Conservation (phyloP, 2,329 filamentous ascomycete genomes). For the Cytospora leucostoma region DNA sequence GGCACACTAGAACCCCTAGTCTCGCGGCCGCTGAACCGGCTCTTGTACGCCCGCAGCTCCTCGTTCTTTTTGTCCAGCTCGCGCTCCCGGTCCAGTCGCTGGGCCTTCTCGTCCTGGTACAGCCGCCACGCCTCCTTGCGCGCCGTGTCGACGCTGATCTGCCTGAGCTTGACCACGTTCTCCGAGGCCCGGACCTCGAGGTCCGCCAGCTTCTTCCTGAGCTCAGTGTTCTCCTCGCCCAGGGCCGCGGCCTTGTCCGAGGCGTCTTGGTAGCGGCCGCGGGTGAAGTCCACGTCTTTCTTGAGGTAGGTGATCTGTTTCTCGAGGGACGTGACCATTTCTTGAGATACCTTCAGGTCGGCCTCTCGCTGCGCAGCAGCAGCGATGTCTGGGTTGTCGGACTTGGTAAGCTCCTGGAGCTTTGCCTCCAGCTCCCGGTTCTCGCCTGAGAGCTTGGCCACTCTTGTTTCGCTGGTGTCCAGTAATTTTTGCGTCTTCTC, state of each 20-base stretch:
- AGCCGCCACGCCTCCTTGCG: conserved; percentile 34
- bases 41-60: conserved; percentile 51
- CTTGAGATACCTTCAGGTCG: conserved; percentile 42
- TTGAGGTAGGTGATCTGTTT: conserved; percentile 41
- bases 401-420: conserved; percentile 42
- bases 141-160: conserved; percentile 45
- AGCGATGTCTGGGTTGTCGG: conserved; percentile 41
- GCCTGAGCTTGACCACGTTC: conserved; percentile 50
- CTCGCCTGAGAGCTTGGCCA: conserved; percentile 42
- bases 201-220: conserved; percentile 45
- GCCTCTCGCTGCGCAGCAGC: conserved; percentile 45
- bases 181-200: conserved; percentile 46
- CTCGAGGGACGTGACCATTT: conserved; percentile 43
- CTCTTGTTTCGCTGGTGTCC: conserved; percentile 41
- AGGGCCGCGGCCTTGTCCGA: conserved; percentile 51
- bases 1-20: conserved; percentile 59
- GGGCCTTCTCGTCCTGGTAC: conserved; percentile 44
- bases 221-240: conserved; percentile 47
- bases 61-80: conserved; percentile 52
- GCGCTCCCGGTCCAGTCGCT: conserved; percentile 52
- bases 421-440: conserved; percentile 40
- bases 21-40: conserved; percentile 49
- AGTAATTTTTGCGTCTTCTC: conserved; percentile 40
- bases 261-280: conserved; percentile 60
- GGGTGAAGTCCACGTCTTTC: conserved; percentile 57